Evolutionary conservation across 306 rosid genomes (phyloP).

Genomic region (Malus domestica): DNA sequence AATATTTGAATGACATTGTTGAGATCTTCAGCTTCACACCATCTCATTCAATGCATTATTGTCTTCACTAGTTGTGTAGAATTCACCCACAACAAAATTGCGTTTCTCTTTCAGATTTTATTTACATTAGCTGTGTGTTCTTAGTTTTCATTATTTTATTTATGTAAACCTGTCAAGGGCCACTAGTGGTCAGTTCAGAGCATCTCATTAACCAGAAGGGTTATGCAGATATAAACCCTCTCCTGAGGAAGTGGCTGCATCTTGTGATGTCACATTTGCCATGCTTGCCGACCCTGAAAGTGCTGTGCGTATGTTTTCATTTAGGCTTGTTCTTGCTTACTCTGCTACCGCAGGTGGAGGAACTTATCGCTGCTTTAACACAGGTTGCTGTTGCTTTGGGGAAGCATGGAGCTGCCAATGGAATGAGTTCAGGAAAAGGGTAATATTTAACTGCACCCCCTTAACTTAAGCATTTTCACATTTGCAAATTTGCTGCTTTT

Average conservation of each 20-base stretch:
- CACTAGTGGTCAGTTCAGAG: not conserved
- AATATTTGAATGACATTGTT: not conserved
- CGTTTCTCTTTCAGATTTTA: not conserved
- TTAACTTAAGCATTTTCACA: not conserved
- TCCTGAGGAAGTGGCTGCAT: constrained; percentile 85
- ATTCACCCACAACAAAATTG: not conserved
- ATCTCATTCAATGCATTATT: not conserved
- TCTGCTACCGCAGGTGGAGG: not conserved
- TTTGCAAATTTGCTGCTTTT: not conserved
- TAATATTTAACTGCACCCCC: constrained; percentile 16
- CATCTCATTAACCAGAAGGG: constrained; percentile 2
- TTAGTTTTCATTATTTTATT: not conserved
- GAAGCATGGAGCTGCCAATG: constrained; percentile 66
- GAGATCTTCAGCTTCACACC: not conserved
- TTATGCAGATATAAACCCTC: constrained; percentile 66
- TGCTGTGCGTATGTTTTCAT: constrained; percentile 65
- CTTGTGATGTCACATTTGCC: constrained; percentile 91
- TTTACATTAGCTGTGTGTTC: not conserved
- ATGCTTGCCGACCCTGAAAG: constrained; percentile 97
- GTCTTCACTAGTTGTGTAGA: not conserved
- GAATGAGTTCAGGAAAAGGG: constrained; percentile 93
- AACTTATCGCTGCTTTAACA: constrained; percentile 13
- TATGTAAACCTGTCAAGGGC: constrained; percentile 6
- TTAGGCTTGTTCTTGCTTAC: not conserved
- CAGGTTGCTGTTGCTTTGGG: constrained; percentile 87